Evolutionary conservation across 2,329 filamentous ascomycete genomes (phyloP).

Genomic region (Aspergillus floridensis): DNA sequence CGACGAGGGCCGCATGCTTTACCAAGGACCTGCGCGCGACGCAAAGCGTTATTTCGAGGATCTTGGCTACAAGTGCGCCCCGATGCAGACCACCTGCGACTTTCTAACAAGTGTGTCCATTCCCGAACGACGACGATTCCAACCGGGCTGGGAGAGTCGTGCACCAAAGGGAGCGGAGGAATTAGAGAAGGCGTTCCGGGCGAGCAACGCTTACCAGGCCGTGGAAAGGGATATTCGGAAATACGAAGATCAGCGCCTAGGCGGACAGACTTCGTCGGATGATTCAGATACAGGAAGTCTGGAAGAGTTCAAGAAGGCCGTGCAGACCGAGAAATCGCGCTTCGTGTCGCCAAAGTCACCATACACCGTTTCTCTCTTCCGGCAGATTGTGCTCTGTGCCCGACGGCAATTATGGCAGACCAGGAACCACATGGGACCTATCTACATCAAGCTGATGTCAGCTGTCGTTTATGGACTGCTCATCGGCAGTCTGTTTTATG

Average conservation of each 20-base stretch:
- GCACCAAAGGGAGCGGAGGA: constrained; percentile 66
- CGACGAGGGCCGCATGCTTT: constrained; percentile 65
- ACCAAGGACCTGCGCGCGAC: constrained; percentile 55
- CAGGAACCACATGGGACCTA: constrained; percentile 65
- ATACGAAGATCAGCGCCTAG: constrained; percentile 49
- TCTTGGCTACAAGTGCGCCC: constrained; percentile 57
- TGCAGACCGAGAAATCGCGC: constrained; percentile 54
- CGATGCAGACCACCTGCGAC: constrained; percentile 66
- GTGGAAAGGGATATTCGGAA: constrained; percentile 58
- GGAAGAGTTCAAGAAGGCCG: constrained; percentile 56
- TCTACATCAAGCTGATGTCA: constrained; percentile 72
- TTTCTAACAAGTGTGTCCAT: constrained; percentile 72
- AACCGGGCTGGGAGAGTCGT: constrained; percentile 58
- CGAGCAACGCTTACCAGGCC: constrained; percentile 57
- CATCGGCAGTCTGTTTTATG: constrained; percentile 72
- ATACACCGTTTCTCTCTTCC: constrained; percentile 69
- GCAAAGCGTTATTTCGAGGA: constrained; percentile 63
- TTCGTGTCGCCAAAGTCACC: constrained; percentile 62
- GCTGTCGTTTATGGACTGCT: constrained; percentile 68
- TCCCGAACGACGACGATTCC: constrained; percentile 63
- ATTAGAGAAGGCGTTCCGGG: constrained; percentile 63
- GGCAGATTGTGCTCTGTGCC: constrained; percentile 60
- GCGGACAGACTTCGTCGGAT: constrained; percentile 45
- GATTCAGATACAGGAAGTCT: constrained; percentile 28
- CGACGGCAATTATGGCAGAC: constrained; percentile 73